Conservation (phyloP, 2,329 filamentous ascomycete species). For the Claviceps maximensis region DNA sequence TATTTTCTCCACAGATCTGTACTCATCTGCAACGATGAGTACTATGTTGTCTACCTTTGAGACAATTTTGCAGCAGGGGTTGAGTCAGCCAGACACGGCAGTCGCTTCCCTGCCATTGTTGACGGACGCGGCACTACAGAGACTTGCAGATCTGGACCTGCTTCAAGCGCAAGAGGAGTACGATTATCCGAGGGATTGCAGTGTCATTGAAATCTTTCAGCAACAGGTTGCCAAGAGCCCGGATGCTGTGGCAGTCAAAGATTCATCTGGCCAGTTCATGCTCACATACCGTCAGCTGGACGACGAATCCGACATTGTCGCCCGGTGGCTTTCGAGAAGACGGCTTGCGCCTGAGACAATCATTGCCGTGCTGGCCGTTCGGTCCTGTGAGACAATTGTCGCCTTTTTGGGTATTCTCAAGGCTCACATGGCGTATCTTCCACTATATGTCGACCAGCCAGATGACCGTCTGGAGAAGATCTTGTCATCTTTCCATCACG, state of each 20-base stretch:
- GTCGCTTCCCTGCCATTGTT: not conserved
- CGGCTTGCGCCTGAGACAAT: not conserved
- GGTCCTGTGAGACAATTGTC: conserved; percentile 4
- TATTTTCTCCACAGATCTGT: not conserved
- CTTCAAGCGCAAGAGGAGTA: not conserved
- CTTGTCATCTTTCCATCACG: not conserved
- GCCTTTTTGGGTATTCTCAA: conserved; percentile 14
- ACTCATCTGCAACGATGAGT: not conserved
- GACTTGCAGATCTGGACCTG: not conserved
- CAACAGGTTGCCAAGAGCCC: not conserved
- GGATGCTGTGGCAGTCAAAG: conserved; percentile 1
- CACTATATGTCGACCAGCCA: conserved; percentile 12
- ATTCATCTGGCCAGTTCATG: not conserved
- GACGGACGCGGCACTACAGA: not conserved
- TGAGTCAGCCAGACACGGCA: not conserved
- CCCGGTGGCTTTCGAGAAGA: not conserved
- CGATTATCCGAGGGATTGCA: conserved; percentile 1
- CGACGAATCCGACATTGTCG: not conserved
- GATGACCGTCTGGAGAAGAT: conserved; percentile 6
- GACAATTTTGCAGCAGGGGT: not conserved
- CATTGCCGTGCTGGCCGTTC: not conserved
- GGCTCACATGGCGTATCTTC: conserved; percentile 14
- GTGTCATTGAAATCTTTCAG: not conserved
- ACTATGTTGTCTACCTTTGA: not conserved
- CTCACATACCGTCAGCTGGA: conserved; percentile 1